A percentile compares a stretch with the other conserved stretches of the same genome.
Conservation (phyloP, 345 rosid species). For the Hibiscus mutabilis region DNA sequence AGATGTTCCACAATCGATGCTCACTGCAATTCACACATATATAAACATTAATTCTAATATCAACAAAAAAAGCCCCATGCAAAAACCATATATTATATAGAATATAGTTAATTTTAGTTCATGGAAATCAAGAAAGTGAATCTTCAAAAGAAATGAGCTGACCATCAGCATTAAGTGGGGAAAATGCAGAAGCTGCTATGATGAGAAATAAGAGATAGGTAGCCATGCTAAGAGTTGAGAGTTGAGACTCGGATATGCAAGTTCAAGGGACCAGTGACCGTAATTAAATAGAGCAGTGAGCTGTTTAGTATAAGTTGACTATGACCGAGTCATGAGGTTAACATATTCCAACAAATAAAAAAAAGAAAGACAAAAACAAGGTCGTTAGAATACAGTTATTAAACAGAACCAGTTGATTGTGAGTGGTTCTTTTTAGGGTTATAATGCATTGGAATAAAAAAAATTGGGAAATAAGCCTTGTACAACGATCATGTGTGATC, state of each 20-base stretch:
- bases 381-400: neutral
- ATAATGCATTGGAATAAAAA: no score
- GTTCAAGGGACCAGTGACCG: neutral
- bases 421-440: no score
- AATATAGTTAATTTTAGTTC: neutral
- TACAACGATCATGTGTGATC: no score
- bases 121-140: neutral
- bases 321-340: slow-evolving; percentile 2
- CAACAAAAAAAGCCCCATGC: neutral
- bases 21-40: slow-evolving; percentile 3
- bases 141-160: neutral
- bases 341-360: neutral
- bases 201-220: neutral
- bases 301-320: neutral
- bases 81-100: neutral
- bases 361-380: neutral
- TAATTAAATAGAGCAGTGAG: neutral
- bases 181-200: slow-evolving; percentile 2
- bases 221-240: neutral
- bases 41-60: neutral
- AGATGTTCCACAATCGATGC: slow-evolving; percentile 35
- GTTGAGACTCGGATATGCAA: neutral
- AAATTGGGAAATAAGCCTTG: no score
- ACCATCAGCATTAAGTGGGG: neutral
- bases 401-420: neutral